Evolutionary conservation across 2,329 filamentous ascomycete genomes (phyloP).

Genomic region (Diaporthe ilicicola): DNA sequence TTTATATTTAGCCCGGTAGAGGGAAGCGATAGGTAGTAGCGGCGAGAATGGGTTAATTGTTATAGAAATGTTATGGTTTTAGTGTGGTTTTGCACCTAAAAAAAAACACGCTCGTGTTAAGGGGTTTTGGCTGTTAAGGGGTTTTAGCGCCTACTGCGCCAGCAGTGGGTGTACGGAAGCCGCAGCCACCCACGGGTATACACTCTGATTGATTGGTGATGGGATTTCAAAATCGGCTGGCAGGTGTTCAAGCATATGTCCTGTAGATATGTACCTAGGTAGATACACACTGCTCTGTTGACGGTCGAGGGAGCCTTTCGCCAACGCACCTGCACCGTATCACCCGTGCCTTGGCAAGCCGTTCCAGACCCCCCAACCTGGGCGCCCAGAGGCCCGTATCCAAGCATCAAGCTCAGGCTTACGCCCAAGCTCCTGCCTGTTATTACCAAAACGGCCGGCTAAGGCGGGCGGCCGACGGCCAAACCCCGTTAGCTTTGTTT

Average conservation of each 20-base stretch:
- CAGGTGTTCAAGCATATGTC: too few relatives aligned
- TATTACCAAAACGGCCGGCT: slow-evolving; percentile 18
- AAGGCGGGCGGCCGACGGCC: slow-evolving; percentile 11
- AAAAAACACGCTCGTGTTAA: too few relatives aligned
- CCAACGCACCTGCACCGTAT: neutral
- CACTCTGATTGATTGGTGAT: neutral
- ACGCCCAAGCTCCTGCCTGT: neutral
- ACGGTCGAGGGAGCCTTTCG: neutral
- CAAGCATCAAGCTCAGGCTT: neutral
- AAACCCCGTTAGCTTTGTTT: slow-evolving; percentile 32
- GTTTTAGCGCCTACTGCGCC: too few relatives aligned
- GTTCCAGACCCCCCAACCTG: neutral
- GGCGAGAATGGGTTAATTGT: too few relatives aligned
- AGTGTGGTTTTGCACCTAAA: too few relatives aligned
- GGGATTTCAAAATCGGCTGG: neutral
- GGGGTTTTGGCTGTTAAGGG: too few relatives aligned
- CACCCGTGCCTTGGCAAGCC: slow-evolving; percentile 8
- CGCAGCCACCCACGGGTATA: too few relatives aligned
- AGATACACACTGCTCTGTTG: neutral
- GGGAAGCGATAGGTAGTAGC: too few relatives aligned
- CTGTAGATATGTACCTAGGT: too few relatives aligned
- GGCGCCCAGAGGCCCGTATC: neutral
- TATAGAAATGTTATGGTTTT: too few relatives aligned
- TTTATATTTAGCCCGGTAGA: too few relatives aligned
- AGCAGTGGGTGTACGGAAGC: too few relatives aligned